Evolutionary conservation across 129 eudicot species (phyloP), one percentile per base, ranked within the genome.

Genomic region (Pulicaria dysenterica): DNA sequence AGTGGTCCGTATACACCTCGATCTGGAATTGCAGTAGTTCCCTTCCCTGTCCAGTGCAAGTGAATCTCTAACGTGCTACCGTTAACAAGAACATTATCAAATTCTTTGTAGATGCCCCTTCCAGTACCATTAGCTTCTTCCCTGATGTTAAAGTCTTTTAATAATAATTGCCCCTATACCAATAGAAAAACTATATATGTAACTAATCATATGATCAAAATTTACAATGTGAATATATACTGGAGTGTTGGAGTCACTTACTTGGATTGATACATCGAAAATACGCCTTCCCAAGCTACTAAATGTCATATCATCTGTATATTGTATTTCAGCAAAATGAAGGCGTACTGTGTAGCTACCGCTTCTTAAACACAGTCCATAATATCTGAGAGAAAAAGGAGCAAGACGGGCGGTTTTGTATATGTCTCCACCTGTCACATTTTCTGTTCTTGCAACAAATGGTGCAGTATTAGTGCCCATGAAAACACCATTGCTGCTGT

Each of bases 21-120:
- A 45, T 78, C 78, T 37, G 98, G 98, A 81, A 92, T 76, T 24
- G 96, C 88, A 13, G 85, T 87, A 7, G 98, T 92, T 72, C 98
- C 96, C 63, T 87, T 86, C 56, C 98, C 98, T 9, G 86, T 81
- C 98, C 98, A 92, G 82, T 89, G 89, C 75, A 92, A 83, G 70
- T 85, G 91, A 70, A 93, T 86, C 77, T 87, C 98, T 58, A 93
- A 73, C 3, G 95, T 89, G 76, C 87, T 89, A 16, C 90, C 96
- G 45, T 77, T 85, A 51, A 93, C 90, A 51, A 11, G 10, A 53
- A 84, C 64, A 79, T 92, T 57, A 40, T 69, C 49, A 53, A 88
- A 87, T 16, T 93, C 95, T 62, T 44, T 66, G 56, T 34, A 17
- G 43, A 82, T 78, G 37, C 82, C 89, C 82, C 69, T 85, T 41